Evolutionary conservation across 1,284 basidiomycete genomes (phyloP).

Genomic region (Naganishia albida): DNA sequence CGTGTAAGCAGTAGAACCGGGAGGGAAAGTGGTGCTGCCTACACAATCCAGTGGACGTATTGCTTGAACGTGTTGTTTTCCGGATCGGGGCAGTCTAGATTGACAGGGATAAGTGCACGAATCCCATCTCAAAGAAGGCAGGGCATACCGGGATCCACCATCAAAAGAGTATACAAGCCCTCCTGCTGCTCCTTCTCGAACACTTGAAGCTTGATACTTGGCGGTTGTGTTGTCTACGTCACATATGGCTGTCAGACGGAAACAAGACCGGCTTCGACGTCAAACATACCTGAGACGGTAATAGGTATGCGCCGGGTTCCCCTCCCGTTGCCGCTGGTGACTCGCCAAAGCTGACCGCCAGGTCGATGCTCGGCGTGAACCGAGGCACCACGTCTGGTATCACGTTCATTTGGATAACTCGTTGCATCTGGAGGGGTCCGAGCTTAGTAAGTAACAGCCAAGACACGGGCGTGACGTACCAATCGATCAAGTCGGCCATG

Average conservation of each 20-base stretch:
- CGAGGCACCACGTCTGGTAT: conserved; percentile 80
- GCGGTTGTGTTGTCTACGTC: conserved; percentile 29
- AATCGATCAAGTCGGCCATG: conserved; percentile 79
- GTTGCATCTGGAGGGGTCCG: conserved; percentile 72
- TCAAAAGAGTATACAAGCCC: conserved; percentile 78
- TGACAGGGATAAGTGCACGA: neutral
- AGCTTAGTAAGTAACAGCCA: neutral
- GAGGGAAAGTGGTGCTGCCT: conserved; percentile 45
- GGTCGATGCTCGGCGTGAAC: conserved; percentile 63
- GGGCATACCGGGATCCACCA: conserved; percentile 74
- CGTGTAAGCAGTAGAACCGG: conserved; percentile 5
- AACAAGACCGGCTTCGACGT: neutral
- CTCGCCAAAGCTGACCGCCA: conserved; percentile 56
- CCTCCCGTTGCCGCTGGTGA: conserved; percentile 40
- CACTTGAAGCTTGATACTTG: conserved; percentile 43
- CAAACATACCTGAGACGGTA: conserved; percentile 33
- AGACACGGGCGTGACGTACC: conserved; percentile 56
- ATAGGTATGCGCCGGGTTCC: conserved; percentile 33
- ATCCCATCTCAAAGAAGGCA: neutral
- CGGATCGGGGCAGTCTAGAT: conserved; percentile 73
- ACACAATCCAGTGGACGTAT: conserved; percentile 86
- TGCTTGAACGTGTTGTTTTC: conserved; percentile 66
- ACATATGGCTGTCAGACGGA: neutral
- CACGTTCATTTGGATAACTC: conserved; percentile 83
- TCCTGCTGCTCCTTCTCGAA: conserved; percentile 61